Evolutionary conservation across 2,329 filamentous ascomycete genomes (phyloP), one percentile per base, ranked within the genome.

Genomic region (Ilyonectria mors-panacis): DNA sequence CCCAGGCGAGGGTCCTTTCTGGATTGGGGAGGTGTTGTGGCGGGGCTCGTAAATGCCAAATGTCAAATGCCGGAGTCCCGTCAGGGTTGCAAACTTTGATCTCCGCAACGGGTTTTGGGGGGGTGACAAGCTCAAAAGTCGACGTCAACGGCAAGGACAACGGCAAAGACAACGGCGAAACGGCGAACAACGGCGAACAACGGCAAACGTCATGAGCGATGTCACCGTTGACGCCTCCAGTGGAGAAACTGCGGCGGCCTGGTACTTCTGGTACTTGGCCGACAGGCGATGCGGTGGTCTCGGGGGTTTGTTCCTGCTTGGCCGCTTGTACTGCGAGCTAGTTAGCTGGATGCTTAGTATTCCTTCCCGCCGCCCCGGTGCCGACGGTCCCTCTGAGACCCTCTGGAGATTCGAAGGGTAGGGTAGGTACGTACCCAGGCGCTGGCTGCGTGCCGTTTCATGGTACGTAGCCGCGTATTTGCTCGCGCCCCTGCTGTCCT

Each of bases 11-110:
- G 47, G 23, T 17, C 21, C 15, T 17, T 50, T 26, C 23, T 50
- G 23, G 13, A 28, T 15, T 6, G 47, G 26, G 47, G n/a, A n/a
- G 26, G 47, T 19, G n/a, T 19, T 53, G 50, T 35, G 48, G 50
- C 50, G 50, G 50, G 30, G 30, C 28, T 53, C 28, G 50, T 19
- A 53, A 37, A 53, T 51, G 48, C 17, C 48, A 51, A 51, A 30
- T 30, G 50, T 5, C 50, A 53, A 53, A 21, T 53, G 50, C 50
- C 50, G 50, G 50, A 35, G 50, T 35, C 28, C 30, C 30, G 50
- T 42, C 50, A 53, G 28, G n/a, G 28, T 7, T 33, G 48, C 48
- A 51, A 51, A 33, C 48, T 13, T 51, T 33, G 26, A 6, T 15
- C 47, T 50, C 26, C 47, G 39, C 15, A 50, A 50, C 47, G 13